Conservation (phyloP, 163 green algal species). For the Chlorella variabilis region DNA sequence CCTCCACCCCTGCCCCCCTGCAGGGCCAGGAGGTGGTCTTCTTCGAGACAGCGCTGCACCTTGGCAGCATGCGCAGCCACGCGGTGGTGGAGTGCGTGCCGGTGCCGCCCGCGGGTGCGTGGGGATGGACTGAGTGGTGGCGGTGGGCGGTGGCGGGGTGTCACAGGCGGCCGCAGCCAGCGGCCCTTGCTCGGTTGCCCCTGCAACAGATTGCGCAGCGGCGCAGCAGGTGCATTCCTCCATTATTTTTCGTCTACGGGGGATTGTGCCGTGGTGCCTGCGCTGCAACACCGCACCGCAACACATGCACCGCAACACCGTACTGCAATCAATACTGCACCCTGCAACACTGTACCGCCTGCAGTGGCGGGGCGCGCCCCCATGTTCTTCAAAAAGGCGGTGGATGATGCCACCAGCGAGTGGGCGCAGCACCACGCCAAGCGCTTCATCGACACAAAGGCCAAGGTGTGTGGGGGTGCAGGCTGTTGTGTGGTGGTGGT, state of each 20-base stretch:
- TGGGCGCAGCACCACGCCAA: conserved; percentile 96
- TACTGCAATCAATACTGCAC: too few relatives aligned
- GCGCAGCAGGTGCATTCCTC: too few relatives aligned
- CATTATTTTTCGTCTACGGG: too few relatives aligned
- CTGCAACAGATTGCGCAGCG: too few relatives aligned
- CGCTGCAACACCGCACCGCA: too few relatives aligned
- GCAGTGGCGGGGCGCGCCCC: conserved; percentile 24
- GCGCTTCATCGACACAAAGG: conserved; percentile 85
- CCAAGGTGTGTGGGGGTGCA: conserved; percentile 59
- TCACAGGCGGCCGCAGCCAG: too few relatives aligned
- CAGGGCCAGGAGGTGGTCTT: conserved; percentile 85
- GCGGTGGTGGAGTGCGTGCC: conserved; percentile 90
- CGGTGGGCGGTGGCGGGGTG: too few relatives aligned
- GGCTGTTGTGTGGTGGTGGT: neutral
- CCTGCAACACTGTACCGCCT: too few relatives aligned
- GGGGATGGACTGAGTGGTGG: too few relatives aligned
- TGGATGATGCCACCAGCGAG: conserved; percentile 91
- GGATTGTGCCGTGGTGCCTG: too few relatives aligned
- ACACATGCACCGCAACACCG: too few relatives aligned
- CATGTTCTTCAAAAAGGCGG: conserved; percentile 71
- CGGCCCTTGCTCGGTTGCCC: too few relatives aligned
- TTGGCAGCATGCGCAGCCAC: conserved; percentile 70
- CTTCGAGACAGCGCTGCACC: conserved; percentile 86
- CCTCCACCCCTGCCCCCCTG: neutral
- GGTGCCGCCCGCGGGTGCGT: conserved; percentile 57